Base-by-base conservation (phyloP, 768 basidiomycete species). In the Xerocomus potaroensis region DNA sequence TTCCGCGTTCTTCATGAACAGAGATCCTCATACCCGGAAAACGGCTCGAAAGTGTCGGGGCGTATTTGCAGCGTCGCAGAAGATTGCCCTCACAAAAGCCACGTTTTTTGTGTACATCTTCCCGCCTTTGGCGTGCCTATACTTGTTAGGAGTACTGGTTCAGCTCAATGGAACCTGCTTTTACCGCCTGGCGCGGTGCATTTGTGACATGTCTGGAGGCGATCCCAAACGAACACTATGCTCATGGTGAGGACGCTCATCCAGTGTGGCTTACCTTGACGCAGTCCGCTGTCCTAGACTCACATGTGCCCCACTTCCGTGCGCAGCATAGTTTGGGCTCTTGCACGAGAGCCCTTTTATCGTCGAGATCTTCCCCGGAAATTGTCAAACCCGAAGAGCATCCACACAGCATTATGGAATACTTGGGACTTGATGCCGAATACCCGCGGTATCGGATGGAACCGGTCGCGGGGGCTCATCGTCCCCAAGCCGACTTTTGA, bases 121-220 rank as follows among this genome's bases (percentile, higher is more conserved):
- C 9, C 77, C 76, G 1, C 61, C 73, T 16, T 23, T 76, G 0
- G 43, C 71, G 9, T 66, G 66, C 45, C 75, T 78, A 54, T 79
- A 76, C 63, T 58, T 62, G 11, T 75, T 76, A 40, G 80, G 75
- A 4, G 63, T 79, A 19, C 70, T 83, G 30, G 76, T 80, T 15
- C 66, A 77, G 37, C 60, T 74, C 62, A 63, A 39, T 75, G 79
- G 11, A 60, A 72, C 49, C 2, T 43, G 36, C 8, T 48, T 59
- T 5, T 59, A 75, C 47, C 76, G 81, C 31, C 42, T 79, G 74
- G 56, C 68, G 72, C 19, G 72, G 70, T 4, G 61, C 23, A 1
- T 47, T 56, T 8, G 44, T 64, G 61, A 65, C 38, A 16, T 53
- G 46, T 56, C 61, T 3, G 57, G 61, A 16, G 63, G 54, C 5